These are phyloP conservation scores for Panicum virgatum DNA, from an alignment of 202 grass and related monocot species.

Conservation along the genomic window DNA sequence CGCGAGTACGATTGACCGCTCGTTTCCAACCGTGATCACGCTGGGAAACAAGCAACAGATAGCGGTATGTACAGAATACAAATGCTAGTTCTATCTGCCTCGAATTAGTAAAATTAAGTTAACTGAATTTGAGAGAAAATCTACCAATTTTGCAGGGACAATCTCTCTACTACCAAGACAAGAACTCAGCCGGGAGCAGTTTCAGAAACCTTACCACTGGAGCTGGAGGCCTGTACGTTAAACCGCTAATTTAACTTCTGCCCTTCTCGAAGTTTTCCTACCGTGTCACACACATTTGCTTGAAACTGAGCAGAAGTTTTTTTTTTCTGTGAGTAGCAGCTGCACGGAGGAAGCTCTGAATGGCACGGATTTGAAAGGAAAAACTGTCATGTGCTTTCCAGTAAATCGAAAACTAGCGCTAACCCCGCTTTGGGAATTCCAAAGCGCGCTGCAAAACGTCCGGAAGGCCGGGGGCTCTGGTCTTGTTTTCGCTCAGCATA, in stretches of 20 bases:
- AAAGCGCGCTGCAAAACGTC: background rate
- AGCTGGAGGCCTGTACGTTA: too few relatives aligned
- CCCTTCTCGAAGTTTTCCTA: too few relatives aligned
- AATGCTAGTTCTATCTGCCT: too few relatives aligned
- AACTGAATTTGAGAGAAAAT: too few relatives aligned
- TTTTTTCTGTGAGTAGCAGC: background rate
- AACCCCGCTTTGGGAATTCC: rapidly evolving
- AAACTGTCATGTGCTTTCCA: background rate
- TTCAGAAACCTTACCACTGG: too few relatives aligned
- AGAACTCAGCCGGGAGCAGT: too few relatives aligned
- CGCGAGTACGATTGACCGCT: constrained; percentile 29
- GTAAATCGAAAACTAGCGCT: rapidly evolving
- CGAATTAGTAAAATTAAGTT: too few relatives aligned
- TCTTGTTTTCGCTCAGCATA: constrained; percentile 10
- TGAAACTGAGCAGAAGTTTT: background rate
- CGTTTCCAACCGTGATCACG: constrained; percentile 16
- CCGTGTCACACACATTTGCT: too few relatives aligned
- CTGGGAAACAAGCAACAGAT: constrained; percentile 29
- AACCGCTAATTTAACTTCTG: too few relatives aligned
- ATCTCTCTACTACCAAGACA: too few relatives aligned
- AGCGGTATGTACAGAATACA: constrained; percentile 8
- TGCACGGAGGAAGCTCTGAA: constrained; percentile 5
- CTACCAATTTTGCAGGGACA: too few relatives aligned
- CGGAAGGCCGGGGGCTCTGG: background rate
- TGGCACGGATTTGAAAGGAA: constrained; percentile 4